These are phyloP conservation scores for Funneliformis mosseae DNA, from an alignment of 192 early-diverging fungal genomes.

Conservation along the genomic window DNA sequence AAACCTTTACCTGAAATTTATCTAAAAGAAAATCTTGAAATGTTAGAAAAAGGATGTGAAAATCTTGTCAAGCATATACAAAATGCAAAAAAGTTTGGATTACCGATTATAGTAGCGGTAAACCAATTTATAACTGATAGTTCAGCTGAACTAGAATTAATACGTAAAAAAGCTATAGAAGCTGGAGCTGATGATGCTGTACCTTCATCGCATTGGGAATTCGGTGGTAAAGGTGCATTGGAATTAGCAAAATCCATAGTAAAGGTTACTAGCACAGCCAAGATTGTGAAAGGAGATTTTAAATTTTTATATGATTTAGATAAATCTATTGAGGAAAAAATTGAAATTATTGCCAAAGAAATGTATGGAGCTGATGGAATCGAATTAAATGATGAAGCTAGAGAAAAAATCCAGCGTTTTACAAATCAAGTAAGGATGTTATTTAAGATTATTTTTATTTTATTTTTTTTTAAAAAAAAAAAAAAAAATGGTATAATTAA, in stretches of 20 bases:
- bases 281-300: constrained; percentile 56
- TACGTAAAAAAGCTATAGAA: constrained; percentile 68
- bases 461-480: too few relatives aligned
- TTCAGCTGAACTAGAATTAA: constrained; percentile 77
- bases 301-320: constrained; percentile 87
- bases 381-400: constrained; percentile 79
- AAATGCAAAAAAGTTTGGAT: constrained; percentile 87
- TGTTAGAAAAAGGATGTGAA: constrained; percentile 78
- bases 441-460: too few relatives aligned
- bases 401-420: constrained; percentile 86
- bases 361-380: constrained; percentile 97
- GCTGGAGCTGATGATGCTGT: constrained; percentile 91
- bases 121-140: constrained; percentile 91
- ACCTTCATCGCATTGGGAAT: constrained; percentile 91
- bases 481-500: neutral
- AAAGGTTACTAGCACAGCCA: constrained; percentile 57
- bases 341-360: constrained; percentile 87
- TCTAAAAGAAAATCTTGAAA: constrained; percentile 81
- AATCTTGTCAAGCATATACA: constrained; percentile 92
- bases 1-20: constrained; percentile 90
- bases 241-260: constrained; percentile 88
- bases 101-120: constrained; percentile 90
- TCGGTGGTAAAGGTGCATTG: constrained; percentile 87
- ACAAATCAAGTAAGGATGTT: constrained; percentile 58
- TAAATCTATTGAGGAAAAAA: constrained; percentile 83